phyloP scores from a whole-genome alignment of 2,329 filamentous ascomycete species.

The Monilinia fructicola region DNA sequence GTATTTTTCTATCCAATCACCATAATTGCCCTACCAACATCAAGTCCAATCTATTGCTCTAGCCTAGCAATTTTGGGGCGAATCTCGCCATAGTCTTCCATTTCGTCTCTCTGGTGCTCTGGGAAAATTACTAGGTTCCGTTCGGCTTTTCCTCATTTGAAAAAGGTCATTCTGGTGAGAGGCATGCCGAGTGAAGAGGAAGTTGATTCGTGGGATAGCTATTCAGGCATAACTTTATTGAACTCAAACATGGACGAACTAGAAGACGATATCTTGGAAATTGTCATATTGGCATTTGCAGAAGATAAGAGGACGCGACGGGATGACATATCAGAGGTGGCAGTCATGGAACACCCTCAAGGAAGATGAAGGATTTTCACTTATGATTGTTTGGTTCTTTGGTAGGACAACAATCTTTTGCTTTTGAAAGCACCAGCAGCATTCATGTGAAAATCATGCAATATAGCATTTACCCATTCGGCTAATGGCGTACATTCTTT shows the following conservation, averaged over 20 bases:
- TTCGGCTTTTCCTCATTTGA: slow-evolving; percentile 8
- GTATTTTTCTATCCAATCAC: slow-evolving; percentile 14
- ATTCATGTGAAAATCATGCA: neutral
- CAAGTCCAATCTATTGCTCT: slow-evolving; percentile 22
- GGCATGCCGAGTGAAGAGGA: slow-evolving; percentile 16
- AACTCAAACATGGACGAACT: slow-evolving; percentile 1
- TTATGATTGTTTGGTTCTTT: neutral
- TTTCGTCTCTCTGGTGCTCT: slow-evolving; percentile 13
- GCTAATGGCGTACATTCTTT: neutral
- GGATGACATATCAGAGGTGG: neutral
- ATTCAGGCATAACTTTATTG: slow-evolving; percentile 16
- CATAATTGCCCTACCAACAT: slow-evolving; percentile 13
- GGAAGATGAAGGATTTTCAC: neutral
- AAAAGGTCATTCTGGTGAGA: slow-evolving; percentile 14
- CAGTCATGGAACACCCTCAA: slow-evolving; percentile 19
- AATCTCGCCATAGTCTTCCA: neutral
- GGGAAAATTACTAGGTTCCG: slow-evolving; percentile 13
- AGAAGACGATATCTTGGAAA: slow-evolving; percentile 3
- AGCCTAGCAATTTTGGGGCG: slow-evolving; percentile 6
- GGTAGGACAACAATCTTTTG: neutral
- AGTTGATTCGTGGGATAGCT: slow-evolving; percentile 14
- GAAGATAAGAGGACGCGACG: neutral
- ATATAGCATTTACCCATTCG: neutral
- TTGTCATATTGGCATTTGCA: slow-evolving; percentile 15
- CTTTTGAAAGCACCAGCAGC: neutral